Evolutionary conservation across 2,329 filamentous ascomycete genomes (phyloP).

Genomic region (Colletotrichum tanaceti): DNA sequence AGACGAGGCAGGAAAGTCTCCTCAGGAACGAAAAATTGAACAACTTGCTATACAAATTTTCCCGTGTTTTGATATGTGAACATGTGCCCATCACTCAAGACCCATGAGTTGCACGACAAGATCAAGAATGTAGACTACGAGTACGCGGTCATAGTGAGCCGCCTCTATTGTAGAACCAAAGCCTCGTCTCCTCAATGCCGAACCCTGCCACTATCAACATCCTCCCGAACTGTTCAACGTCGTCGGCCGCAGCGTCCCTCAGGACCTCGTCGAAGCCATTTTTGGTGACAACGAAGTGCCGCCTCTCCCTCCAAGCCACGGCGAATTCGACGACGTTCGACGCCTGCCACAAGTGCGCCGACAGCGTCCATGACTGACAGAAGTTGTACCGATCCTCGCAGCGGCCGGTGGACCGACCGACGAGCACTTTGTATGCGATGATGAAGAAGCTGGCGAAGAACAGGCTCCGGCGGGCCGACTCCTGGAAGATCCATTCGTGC

Average conservation of each 20-base stretch:
- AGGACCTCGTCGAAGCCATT: slow-evolving; percentile 46
- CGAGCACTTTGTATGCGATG: slow-evolving; percentile 52
- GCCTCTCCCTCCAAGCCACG: slow-evolving; percentile 51
- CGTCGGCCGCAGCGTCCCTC: slow-evolving; percentile 53
- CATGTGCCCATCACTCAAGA: too few species aligned
- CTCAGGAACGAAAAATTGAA: neutral
- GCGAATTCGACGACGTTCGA: slow-evolving; percentile 52
- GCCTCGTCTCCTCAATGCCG: slow-evolving; percentile 50
- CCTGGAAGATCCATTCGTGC: slow-evolving; percentile 63
- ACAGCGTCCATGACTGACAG: slow-evolving; percentile 55
- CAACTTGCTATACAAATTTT: neutral
- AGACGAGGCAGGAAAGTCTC: neutral
- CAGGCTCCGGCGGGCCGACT: slow-evolving; percentile 64
- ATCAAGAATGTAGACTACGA: too few species aligned
- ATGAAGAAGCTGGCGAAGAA: slow-evolving; percentile 61
- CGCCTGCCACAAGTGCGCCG: slow-evolving; percentile 54
- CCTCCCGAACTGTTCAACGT: slow-evolving; percentile 57
- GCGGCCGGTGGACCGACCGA: slow-evolving; percentile 42
- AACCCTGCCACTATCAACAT: slow-evolving; percentile 49
- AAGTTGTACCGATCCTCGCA: slow-evolving; percentile 49
- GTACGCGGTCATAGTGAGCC: slow-evolving; percentile 3
- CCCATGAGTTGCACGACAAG: neutral
- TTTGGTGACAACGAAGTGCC: slow-evolving; percentile 51
- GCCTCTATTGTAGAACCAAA: slow-evolving; percentile 46
- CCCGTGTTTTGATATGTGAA: neutral